Evolutionary conservation across 2,329 filamentous ascomycete genomes (phyloP).

Genomic region (Xylaria sp.): DNA sequence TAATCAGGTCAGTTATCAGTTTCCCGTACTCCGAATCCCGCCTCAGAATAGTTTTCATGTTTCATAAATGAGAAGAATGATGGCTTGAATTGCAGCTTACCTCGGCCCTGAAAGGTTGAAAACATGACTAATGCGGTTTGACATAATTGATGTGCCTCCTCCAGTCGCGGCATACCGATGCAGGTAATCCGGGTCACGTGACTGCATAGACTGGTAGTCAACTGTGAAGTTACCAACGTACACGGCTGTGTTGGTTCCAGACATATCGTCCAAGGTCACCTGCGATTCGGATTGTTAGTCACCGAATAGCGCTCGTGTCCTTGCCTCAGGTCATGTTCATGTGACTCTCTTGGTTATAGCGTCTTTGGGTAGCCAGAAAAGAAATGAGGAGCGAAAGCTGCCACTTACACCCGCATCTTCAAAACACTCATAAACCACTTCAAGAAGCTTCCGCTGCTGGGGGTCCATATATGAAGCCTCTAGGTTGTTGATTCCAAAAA

Average conservation of each 20-base stretch:
- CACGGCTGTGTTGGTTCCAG: slow-evolving; percentile 31
- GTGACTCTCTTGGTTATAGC: background rate
- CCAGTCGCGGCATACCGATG: slow-evolving; percentile 29
- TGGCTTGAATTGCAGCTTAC: slow-evolving; percentile 42
- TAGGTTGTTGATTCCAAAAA: slow-evolving; percentile 29
- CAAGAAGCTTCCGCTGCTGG: slow-evolving; percentile 50
- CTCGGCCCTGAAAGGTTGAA: slow-evolving; percentile 52
- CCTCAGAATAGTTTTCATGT: background rate
- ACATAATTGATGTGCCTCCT: slow-evolving; percentile 14
- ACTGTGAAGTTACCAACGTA: slow-evolving; percentile 35
- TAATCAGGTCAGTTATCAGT: background rate
- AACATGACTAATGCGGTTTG: slow-evolving; percentile 46
- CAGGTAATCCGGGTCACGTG: slow-evolving; percentile 3
- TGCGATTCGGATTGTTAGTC: background rate
- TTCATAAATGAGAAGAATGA: slow-evolving; percentile 17
- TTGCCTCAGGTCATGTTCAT: background rate
- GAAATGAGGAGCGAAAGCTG: background rate
- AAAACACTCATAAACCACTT: slow-evolving; percentile 51
- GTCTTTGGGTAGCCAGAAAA: too few relatives aligned
- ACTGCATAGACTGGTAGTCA: slow-evolving; percentile 3
- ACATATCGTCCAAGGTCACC: slow-evolving; percentile 15
- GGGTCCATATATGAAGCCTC: slow-evolving; percentile 46
- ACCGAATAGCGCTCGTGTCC: background rate
- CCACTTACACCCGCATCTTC: slow-evolving; percentile 33
- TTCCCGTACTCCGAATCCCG: background rate